Evolutionary conservation across 148 eudicot genomes (phyloP).

Genomic region (Cornus florida): DNA sequence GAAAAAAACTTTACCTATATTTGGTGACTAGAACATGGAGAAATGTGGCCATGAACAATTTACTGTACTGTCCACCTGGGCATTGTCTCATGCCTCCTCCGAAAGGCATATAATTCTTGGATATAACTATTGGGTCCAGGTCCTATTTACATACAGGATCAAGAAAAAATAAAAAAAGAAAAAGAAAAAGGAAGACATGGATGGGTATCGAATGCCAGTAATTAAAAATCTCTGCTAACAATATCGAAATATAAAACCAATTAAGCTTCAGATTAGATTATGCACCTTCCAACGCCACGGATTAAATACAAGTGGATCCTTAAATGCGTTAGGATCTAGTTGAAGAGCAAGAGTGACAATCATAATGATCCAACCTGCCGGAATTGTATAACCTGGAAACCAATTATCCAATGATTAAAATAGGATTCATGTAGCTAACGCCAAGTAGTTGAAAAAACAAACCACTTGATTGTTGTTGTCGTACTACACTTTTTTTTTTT

Average conservation of each 20-base stretch:
- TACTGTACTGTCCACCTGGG: slow-evolving; percentile 45
- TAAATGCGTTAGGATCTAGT: slow-evolving; percentile 28
- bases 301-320: slow-evolving; percentile 47
- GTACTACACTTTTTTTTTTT: too few species aligned
- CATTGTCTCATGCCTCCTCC: slow-evolving; percentile 52
- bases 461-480: too few species aligned
- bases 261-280: neutral
- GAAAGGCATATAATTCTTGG: slow-evolving; percentile 45
- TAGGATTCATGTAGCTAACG: too few species aligned
- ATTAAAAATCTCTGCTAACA: too few species aligned
- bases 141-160: slow-evolving; percentile 11
- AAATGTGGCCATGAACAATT: slow-evolving; percentile 31
- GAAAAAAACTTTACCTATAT: slow-evolving; percentile 24
- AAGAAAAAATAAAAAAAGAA: too few species aligned
- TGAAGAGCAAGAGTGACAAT: slow-evolving; percentile 39
- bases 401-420: neutral
- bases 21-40: slow-evolving; percentile 43
- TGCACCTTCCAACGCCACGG: slow-evolving; percentile 52
- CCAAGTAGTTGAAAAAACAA: too few species aligned
- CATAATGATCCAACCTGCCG: slow-evolving; percentile 53
- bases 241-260: too few species aligned
- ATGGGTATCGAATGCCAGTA: too few species aligned
- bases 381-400: slow-evolving; percentile 47
- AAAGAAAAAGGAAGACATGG: too few species aligned
- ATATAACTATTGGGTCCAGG: slow-evolving; percentile 22